These are phyloP conservation scores for Aspergillus spinulosporus DNA, from an alignment of 2,329 filamentous ascomycete species.

Conservation along the genomic window DNA sequence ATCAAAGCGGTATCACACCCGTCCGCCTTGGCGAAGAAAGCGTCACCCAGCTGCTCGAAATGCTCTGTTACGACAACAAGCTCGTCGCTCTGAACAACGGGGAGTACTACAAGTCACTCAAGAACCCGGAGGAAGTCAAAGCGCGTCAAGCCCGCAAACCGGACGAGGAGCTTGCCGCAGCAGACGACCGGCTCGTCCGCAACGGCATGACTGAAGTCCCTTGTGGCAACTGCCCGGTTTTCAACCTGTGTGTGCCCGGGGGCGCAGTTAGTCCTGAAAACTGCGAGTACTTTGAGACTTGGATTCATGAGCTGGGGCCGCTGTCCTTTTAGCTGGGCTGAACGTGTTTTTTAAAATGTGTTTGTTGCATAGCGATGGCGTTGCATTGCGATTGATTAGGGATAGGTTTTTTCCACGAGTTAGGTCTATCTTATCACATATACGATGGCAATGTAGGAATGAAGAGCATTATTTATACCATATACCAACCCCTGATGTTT, in stretches of 20 bases:
- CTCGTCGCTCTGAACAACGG: constrained; percentile 63
- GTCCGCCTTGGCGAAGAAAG: constrained; percentile 70
- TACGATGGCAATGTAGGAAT: neutral
- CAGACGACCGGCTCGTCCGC: constrained; percentile 49
- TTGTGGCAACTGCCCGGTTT: constrained; percentile 89
- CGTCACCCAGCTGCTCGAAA: constrained; percentile 80
- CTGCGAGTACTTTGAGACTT: constrained; percentile 87
- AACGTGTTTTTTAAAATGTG: constrained; percentile 13
- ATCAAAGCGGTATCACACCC: constrained; percentile 67
- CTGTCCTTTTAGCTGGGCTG: constrained; percentile 16
- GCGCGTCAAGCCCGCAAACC: constrained; percentile 36
- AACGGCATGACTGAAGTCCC: constrained; percentile 87
- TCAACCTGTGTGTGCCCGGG: constrained; percentile 86
- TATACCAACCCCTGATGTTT: too few relatives aligned
- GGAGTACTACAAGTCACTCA: constrained; percentile 51
- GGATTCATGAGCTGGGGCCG: constrained; percentile 54
- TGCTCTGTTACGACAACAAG: constrained; percentile 84
- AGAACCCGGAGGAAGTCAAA: constrained; percentile 41
- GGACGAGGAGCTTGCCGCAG: constrained; percentile 27
- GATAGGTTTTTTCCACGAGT: constrained; percentile 1
- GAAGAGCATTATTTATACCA: neutral
- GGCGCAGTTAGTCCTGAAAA: constrained; percentile 86
- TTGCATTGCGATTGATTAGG: constrained; percentile 24
- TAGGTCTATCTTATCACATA: neutral
- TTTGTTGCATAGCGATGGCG: constrained; percentile 44